Evolutionary conservation across 2,329 filamentous ascomycete species (phyloP).

Genomic region (Alternaria sp.): DNA sequence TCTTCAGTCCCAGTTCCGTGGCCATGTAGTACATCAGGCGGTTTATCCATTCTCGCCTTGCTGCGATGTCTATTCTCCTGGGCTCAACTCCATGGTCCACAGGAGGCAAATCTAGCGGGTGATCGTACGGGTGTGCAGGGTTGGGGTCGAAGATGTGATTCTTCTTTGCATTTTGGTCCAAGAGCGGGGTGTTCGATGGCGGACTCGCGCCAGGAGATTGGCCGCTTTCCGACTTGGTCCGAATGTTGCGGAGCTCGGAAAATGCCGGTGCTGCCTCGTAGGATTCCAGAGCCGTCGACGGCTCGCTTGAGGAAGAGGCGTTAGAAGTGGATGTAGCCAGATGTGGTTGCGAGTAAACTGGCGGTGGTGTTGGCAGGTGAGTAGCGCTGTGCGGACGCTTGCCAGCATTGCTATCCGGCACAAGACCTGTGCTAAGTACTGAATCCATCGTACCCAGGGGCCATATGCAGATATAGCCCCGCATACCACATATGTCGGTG

Average conservation of each 20-base stretch:
- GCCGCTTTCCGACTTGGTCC: neutral
- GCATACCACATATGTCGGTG: slow-evolving; percentile 33
- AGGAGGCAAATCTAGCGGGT: slow-evolving; percentile 7
- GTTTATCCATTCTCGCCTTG: slow-evolving; percentile 35
- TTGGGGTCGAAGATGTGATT: slow-evolving; percentile 29
- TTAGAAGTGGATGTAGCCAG: neutral
- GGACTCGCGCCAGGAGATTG: neutral
- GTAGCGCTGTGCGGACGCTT: neutral
- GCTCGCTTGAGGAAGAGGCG: slow-evolving; percentile 4
- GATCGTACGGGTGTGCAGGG: slow-evolving; percentile 28
- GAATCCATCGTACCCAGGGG: slow-evolving; percentile 36
- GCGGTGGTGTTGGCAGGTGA: neutral
- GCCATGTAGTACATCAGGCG: slow-evolving; percentile 32
- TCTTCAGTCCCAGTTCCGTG: slow-evolving; percentile 34
- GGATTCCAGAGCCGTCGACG: neutral
- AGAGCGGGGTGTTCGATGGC: neutral
- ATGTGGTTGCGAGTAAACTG: neutral
- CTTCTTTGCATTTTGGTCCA: slow-evolving; percentile 3
- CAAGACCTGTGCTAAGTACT: slow-evolving; percentile 30
- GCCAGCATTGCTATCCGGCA: slow-evolving; percentile 27
- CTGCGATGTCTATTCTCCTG: slow-evolving; percentile 27
- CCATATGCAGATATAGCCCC: slow-evolving; percentile 38
- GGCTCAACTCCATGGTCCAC: slow-evolving; percentile 15
- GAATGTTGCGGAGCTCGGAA: slow-evolving; percentile 1
- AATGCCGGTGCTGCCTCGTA: slow-evolving; percentile 9